Base-by-base conservation (phyloP, 2,329 filamentous ascomycete genomes). In the Nothomitra cinnamomea region DNA sequence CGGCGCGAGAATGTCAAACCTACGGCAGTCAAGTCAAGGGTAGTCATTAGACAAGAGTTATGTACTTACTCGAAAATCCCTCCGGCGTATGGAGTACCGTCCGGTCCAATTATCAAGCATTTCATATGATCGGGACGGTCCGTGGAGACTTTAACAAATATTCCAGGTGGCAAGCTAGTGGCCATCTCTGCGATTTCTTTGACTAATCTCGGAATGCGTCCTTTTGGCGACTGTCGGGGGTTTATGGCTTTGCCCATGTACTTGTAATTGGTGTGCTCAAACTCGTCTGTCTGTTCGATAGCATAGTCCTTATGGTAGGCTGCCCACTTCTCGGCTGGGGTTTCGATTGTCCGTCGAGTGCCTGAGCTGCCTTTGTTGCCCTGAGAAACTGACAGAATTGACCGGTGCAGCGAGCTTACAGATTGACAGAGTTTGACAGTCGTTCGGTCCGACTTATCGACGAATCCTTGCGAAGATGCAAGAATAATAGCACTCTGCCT, bases 1-100 rank as follows among this genome's bases (percentile, higher is more conserved):
- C 6, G 61, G 60, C 51, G 71, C 74, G 35, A 69, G 69, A 32
- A 78, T 58, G 58, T 78, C 74, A 55, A 78, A 78, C 56, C 59
- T 61, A 17, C 19, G 42, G 8, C 19, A 13, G 19, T 12, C 35
- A 7, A 22, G 24, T n/a, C 8, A 43, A 19, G 10, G 50, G 32
- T 22, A 36, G 32, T n/a, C 1, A n/a, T n/a, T n/a, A n/a, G n/a
- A n/a, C n/a, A n/a, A n/a, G n/a, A n/a, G n/a, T n/a, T n/a, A n/a
- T n/a, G n/a, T n/a, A 50, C 59, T 56, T 57, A 61, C 57, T 77
- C 74, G 58, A 76, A 78, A 2, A 77, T 59, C 0, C 75, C 75
- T 42, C 72, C 65, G 57, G 73, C 73, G 60, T 78, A 78, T 13
- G 75, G 75, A 5, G 73, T 77, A 13, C 63, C 70, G 3, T 58